Base-by-base conservation (phyloP, 2,329 filamentous ascomycete genomes). In the Metarhizium rileyi region DNA sequence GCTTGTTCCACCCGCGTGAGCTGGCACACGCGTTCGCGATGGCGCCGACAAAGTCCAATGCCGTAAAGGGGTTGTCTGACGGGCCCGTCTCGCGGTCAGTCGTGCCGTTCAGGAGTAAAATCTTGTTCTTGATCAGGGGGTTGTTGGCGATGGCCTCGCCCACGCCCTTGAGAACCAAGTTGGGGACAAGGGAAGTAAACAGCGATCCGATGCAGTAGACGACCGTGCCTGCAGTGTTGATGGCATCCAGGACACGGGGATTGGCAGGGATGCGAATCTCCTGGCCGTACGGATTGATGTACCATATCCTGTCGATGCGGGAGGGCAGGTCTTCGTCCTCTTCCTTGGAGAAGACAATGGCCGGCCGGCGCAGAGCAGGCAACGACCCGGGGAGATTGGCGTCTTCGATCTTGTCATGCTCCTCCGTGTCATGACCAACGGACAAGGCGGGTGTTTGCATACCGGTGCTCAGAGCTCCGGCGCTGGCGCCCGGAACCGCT, bases 211-310 rank as follows among this genome's bases (percentile, higher is more conserved):
- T 94, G 65, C 86, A 90, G 69, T 95, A 97, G 43, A 97, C 80
- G 8, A 96, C 75, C 1, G 81, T 83, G 50, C 81, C 76, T 0
- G 86, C 77, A 2, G 70, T 69, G 16, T 71, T 70, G 1, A 97
- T 65, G 0, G 88, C 81, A 7, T 81, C 76, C 0, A 95, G 59
- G 0, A 91, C 88, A 46, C 88, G 83, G 0, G 89, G 83, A 60
- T 95, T 97, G 2, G 89, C 86, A 0, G 83, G 78, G 0, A 90
- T 87, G 18, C 84, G 81, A 57, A 97, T 96, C 66, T 96, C 90
- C 63, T 96, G 89, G n/a, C 91, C 91, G 65, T 96, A 97, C 0
- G 91, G 91, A 61, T 96, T 97, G 70, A 97, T 97, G 70, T 97
- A 97, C 89, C 90, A 97, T 28, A 97, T 76, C 2, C 90, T 73